Evolutionary conservation across 2,329 filamentous ascomycete genomes (phyloP), one percentile per base, ranked within the genome.

Genomic region (Coleophoma eucalyptorum): DNA sequence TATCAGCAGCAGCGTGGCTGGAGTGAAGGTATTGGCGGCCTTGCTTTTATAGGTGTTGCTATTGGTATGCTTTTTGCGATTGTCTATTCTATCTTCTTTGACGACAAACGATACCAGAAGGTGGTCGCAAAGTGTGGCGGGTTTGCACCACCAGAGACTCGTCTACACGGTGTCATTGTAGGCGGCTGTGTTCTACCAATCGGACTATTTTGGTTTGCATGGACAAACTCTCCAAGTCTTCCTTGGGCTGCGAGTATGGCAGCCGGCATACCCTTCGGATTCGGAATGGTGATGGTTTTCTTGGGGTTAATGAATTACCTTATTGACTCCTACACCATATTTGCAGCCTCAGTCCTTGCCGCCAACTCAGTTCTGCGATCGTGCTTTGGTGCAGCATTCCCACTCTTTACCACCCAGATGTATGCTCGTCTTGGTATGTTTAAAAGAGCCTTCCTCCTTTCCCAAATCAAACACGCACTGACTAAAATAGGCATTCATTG

Each of bases 281-380:
- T 60, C 44, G 70, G 77, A 6, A 63, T 79, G 40, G 80, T 87
- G 1, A 67, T 85, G 34, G 79, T 88, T 43, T 89, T 88, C 71
- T 67, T 88, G 15, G 74, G 74, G 3, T 69, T 84, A 42, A 75
- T 82, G 62, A 85, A 81, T 67, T 89, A 87, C 66, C 75, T 88
- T 15, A 79, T 88, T 15, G 86, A 88, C 62, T 72, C 62, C 48
- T 77, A 90, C 66, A 84, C 84, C 47, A 86, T 92, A 58, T 93
- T 85, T 55, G 87, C 89, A 1, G 88, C 88, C 1, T 89, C 84
- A 0, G 87, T 85, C 0, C 73, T 92, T 11, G 89, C 89, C 2
- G 86, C 86, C 47, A 90, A 85, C 67, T 77, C 83, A 2, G 81
- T 91, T 20, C 70, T 91, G 13, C 83, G 88, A 50, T 89, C 85